These are phyloP conservation scores for Alnus rubra DNA, from an alignment of 306 rosid genomes.

Conservation along the genomic window DNA sequence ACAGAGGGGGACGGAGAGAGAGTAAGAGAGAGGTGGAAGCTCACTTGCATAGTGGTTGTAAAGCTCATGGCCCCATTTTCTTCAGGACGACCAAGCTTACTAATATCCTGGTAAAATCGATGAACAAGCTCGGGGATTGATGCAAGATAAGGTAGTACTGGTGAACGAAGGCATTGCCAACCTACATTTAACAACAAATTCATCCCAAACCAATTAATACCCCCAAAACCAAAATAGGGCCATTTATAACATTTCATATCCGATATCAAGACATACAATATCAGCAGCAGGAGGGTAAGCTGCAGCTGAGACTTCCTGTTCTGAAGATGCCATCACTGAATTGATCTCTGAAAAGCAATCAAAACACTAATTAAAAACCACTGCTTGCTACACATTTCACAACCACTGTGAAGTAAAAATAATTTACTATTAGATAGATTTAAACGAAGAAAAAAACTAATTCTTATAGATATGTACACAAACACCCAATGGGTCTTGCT, in stretches of 20 bases:
- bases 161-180: constrained; percentile 85
- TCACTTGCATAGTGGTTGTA: constrained; percentile 77
- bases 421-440: background rate
- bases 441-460: too few species aligned
- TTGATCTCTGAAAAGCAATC: constrained; percentile 25
- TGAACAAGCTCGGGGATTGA: constrained; percentile 73
- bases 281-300: constrained; percentile 51
- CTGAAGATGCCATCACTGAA: constrained; percentile 55
- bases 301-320: constrained; percentile 46
- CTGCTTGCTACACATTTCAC: background rate
- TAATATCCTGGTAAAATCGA: constrained; percentile 76
- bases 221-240: background rate
- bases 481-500: background rate
- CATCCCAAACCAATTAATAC: constrained; percentile 19
- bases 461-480: too few species aligned
- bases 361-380: constrained; percentile 22
- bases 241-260: background rate
- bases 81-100: constrained; percentile 80
- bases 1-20: background rate
- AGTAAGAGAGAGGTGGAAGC: constrained; percentile 21
- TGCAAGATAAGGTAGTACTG: constrained; percentile 84
- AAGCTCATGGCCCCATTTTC: constrained; percentile 61
- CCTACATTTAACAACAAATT: constrained; percentile 41
- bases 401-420: background rate
- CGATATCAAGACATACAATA: constrained; percentile 49